phyloP scores from a whole-genome alignment of 2,329 filamentous ascomycete species.

The Trichoderma koningii region DNA sequence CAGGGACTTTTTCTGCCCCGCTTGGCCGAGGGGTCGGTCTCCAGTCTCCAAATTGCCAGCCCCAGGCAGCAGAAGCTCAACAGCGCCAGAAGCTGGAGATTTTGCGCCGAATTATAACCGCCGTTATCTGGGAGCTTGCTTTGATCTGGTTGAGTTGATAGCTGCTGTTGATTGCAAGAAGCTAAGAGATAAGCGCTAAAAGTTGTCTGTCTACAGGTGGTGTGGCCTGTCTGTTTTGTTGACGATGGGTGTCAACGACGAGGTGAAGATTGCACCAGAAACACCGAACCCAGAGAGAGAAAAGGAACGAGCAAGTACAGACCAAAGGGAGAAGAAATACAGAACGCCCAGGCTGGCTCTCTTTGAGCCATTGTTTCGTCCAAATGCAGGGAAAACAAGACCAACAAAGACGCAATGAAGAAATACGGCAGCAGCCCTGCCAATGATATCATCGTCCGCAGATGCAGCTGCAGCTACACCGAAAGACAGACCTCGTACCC shows the following conservation, averaged over 20 bases:
- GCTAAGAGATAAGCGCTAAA: background rate
- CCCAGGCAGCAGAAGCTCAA: background rate
- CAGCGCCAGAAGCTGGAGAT: background rate
- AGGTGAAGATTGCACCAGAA: background rate
- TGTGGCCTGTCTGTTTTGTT: background rate
- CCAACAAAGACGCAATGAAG: background rate
- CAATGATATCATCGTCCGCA: constrained; percentile 3
- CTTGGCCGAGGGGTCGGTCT: constrained; percentile 27
- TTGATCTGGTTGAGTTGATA: background rate
- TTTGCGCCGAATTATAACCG: constrained; percentile 23
- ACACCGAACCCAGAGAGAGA: background rate
- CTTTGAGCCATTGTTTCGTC: too few relatives aligned
- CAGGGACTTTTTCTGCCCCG: constrained; percentile 25
- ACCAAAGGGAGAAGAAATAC: background rate
- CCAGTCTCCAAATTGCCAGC: constrained; percentile 23
- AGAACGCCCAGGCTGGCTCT: too few relatives aligned
- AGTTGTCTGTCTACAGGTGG: background rate
- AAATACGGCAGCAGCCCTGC: background rate
- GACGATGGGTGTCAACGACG: too few relatives aligned
- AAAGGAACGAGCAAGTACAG: background rate
- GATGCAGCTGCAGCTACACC: background rate
- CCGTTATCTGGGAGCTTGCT: constrained; percentile 3
- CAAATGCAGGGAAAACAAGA: background rate
- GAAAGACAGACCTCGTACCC: constrained; percentile 52
- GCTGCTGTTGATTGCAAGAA: background rate